Percentiles rank a stretch among this genome's conserved stretches.
These are phyloP conservation scores for Crepidotus variabilis DNA, from an alignment of 768 basidiomycete genomes.

Conservation along the genomic window DNA sequence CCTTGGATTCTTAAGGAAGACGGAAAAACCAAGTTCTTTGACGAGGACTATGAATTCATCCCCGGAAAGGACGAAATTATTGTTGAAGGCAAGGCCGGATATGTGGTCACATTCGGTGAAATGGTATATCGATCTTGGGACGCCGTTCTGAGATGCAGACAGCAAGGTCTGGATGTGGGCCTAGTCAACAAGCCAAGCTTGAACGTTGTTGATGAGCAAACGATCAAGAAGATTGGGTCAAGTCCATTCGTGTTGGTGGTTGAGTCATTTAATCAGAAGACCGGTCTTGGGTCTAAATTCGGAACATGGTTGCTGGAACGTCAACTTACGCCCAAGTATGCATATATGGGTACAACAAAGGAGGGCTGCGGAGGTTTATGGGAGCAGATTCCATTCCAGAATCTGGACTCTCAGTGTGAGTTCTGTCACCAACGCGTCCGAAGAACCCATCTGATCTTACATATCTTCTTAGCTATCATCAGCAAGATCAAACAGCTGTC, in stretches of 20 bases:
- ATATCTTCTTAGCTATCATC: constrained; percentile 39
- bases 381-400: constrained; percentile 83
- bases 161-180: constrained; percentile 76
- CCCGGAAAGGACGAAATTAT: constrained; percentile 87
- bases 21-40: constrained; percentile 62
- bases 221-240: constrained; percentile 65
- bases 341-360: constrained; percentile 76
- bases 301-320: constrained; percentile 88
- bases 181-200: constrained; percentile 84
- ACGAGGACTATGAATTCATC: constrained; percentile 68
- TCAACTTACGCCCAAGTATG: constrained; percentile 73
- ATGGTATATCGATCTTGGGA: constrained; percentile 84
- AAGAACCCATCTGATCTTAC: constrained; percentile 15
- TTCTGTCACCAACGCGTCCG: constrained; percentile 9
- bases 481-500: constrained; percentile 45
- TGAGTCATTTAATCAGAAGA: constrained; percentile 87
- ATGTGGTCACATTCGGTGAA: constrained; percentile 83
- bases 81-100: constrained; percentile 72
- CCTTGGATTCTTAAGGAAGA: constrained; percentile 82
- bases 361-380: constrained; percentile 70
- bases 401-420: constrained; percentile 75
- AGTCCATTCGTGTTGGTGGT: constrained; percentile 81
- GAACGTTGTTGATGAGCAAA: constrained; percentile 81
- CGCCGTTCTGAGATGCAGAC: constrained; percentile 70
- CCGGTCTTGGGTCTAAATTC: constrained; percentile 83